Percentiles rank a stretch among this genome's conserved stretches.
phyloP scores from a whole-genome alignment of 768 basidiomycete genomes.

The Boletus rufocinnamomeus region DNA sequence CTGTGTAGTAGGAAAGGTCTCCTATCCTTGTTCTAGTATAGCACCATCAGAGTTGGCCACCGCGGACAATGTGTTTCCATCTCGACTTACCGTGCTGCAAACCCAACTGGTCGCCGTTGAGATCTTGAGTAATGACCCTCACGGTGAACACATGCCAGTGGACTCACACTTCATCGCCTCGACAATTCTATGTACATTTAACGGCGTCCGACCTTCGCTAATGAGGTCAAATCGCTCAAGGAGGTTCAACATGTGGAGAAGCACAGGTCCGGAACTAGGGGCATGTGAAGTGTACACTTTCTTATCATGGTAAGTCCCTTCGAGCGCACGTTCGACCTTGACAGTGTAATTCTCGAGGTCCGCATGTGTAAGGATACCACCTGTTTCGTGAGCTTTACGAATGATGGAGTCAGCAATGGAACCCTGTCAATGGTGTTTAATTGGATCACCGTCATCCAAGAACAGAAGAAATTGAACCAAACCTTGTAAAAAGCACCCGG shows the following conservation, averaged over 20 bases:
- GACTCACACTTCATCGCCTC: conserved; percentile 84
- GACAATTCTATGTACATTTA: conserved; percentile 77
- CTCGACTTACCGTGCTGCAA: conserved; percentile 55
- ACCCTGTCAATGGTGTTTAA: conserved; percentile 48
- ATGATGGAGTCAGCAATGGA: conserved; percentile 80
- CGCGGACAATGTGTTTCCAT: conserved; percentile 11
- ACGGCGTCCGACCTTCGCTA: conserved; percentile 50
- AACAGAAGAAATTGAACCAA: conserved; percentile 20
- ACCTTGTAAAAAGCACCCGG: conserved; percentile 83
- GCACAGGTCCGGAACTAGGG: conserved; percentile 87
- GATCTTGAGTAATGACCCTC: conserved; percentile 10
- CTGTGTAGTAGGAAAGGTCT: conserved; percentile 66
- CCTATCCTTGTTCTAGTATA: conserved; percentile 80
- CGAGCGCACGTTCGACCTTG: conserved; percentile 68
- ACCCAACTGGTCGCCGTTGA: conserved; percentile 48
- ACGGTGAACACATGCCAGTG: conserved; percentile 12
- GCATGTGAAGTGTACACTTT: conserved; percentile 84
- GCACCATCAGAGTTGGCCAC: conserved; percentile 1
- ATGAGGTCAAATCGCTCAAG: conserved; percentile 70
- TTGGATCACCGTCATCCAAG: conserved; percentile 9
- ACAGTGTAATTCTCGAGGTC: conserved; percentile 76
- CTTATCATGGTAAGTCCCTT: conserved; percentile 74
- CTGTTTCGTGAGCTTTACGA: conserved; percentile 64
- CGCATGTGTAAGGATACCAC: conserved; percentile 75
- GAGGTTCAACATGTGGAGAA: conserved; percentile 90